Conservation (phyloP, 108 stramenopile species). For the Aureococcus anophagefferens region DNA sequence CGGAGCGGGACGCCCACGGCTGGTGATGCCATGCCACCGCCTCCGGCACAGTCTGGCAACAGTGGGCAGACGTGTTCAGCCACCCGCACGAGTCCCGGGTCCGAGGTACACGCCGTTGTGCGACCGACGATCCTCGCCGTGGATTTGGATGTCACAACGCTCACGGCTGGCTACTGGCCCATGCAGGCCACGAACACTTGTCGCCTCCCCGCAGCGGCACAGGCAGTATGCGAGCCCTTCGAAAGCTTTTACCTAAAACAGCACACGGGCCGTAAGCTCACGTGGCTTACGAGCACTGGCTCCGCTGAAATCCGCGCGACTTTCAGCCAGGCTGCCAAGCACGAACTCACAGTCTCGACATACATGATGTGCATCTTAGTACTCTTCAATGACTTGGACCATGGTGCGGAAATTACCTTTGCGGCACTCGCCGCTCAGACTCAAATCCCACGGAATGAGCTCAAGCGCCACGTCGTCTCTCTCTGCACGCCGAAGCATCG, state of each 20-base stretch:
- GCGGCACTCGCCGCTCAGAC: conserved; percentile 66
- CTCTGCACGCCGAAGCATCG: conserved; percentile 88
- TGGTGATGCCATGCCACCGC: no score
- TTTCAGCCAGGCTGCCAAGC: conserved; percentile 49
- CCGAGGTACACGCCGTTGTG: no score
- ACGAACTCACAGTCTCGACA: conserved; percentile 85
- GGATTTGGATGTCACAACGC: conserved; percentile 81
- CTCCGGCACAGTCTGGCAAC: no score
- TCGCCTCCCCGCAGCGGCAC: conserved; percentile 59
- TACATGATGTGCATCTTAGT: conserved; percentile 97
- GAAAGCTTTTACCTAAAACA: conserved; percentile 76
- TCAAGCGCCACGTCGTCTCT: conserved; percentile 84
- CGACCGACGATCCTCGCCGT: no score
- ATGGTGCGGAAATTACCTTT: conserved; percentile 53
- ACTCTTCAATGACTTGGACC: conserved; percentile 70
- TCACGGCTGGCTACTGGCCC: conserved; percentile 95
- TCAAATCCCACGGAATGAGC: conserved; percentile 74
- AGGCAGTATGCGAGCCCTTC: conserved; percentile 70
- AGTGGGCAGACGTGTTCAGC: no score
- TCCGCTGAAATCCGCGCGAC: conserved; percentile 72
- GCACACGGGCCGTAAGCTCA: conserved; percentile 82
- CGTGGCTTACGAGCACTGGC: conserved; percentile 88
- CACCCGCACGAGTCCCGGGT: no score
- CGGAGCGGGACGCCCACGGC: no score
- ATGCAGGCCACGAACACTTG: conserved; percentile 70